phyloP scores from a whole-genome alignment of 2,329 filamentous ascomycete species.

The Cladophialophora psammophila region DNA sequence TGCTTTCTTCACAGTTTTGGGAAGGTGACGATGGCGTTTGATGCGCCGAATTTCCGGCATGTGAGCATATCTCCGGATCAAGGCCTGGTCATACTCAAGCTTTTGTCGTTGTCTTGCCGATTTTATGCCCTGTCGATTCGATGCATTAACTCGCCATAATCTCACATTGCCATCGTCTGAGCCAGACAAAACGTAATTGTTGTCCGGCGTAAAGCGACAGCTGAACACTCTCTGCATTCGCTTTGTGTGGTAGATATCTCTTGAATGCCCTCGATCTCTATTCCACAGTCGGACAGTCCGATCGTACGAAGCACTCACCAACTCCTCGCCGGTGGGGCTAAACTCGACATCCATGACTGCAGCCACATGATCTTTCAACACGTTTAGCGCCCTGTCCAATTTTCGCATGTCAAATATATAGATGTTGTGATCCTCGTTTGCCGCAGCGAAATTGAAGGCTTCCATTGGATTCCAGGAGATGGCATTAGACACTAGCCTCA shows the following conservation, averaged over 20 bases:
- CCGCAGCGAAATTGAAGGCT: constrained; percentile 91
- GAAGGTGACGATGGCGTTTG: constrained; percentile 86
- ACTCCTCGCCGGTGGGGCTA: constrained; percentile 89
- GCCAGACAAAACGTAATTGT: constrained; percentile 86
- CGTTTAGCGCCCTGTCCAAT: constrained; percentile 84
- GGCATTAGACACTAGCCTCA: constrained; percentile 83
- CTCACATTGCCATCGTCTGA: constrained; percentile 93
- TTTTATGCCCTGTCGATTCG: constrained; percentile 82
- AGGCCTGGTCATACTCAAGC: constrained; percentile 87
- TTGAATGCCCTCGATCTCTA: constrained; percentile 78
- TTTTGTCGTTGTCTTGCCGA: constrained; percentile 83
- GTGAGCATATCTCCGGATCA: constrained; percentile 84
- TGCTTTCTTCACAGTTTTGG: constrained; percentile 94
- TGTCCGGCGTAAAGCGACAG: constrained; percentile 84
- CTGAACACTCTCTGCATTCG: constrained; percentile 96
- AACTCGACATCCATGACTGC: constrained; percentile 98
- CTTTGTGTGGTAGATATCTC: constrained; percentile 97
- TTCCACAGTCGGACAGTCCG: constrained; percentile 87
- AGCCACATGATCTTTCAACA: constrained; percentile 86
- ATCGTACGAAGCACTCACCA: constrained; percentile 89
- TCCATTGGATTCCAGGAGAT: constrained; percentile 97
- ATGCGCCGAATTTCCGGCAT: constrained; percentile 97
- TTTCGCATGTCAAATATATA: constrained; percentile 95
- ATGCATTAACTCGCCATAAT: constrained; percentile 88
- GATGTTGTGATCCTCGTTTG: constrained; percentile 92